phyloP scores from a whole-genome alignment of 176 grass and related monocot genomes.

The Sorghum bicolor region Sorghum_bicolor_NCBIv3 NC_012870.2:66863501-66864000 shows the following conservation, averaged over 20 bases:
- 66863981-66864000: constrained; percentile 98
- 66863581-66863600: constrained; percentile 75
- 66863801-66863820: constrained; percentile 84
- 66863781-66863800: constrained; percentile 80
- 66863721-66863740: constrained; percentile 72
- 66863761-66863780: constrained; percentile 73
- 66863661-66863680: constrained; percentile 20
- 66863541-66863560: constrained; percentile 78
- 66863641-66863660: constrained; percentile 31
- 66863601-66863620: constrained; percentile 94
- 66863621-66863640: constrained; percentile 20
- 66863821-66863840: constrained; percentile 82
- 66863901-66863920: background rate
- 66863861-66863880: constrained; percentile 5
- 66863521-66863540: constrained; percentile 78
- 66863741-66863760: constrained; percentile 93
- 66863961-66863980: constrained; percentile 95
- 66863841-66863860: constrained; percentile 22
- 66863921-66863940: constrained; percentile 60
- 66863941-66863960: constrained; percentile 90
- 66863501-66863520: constrained; percentile 93
- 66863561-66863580: constrained; percentile 88
- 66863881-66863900: constrained; percentile 31
- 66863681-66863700: background rate
- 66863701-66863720: background rate